Evolutionary conservation across 768 basidiomycete genomes (phyloP).

Genomic region (Amanita muscaria): DNA sequence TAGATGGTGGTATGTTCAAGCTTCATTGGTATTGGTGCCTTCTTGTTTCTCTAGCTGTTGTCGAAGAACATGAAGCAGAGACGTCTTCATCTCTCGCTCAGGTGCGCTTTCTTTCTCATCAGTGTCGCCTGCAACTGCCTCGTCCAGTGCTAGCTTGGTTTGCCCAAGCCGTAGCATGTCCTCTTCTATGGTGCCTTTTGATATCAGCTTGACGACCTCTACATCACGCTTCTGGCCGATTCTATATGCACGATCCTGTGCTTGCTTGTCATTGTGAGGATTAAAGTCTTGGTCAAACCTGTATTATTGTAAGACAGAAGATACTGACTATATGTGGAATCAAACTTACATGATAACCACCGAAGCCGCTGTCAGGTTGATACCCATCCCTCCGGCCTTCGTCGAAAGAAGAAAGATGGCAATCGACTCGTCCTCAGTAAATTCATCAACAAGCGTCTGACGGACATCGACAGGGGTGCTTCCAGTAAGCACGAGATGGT

Average conservation of each 20-base stretch:
- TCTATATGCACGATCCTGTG: constrained; percentile 94
- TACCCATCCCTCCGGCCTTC: constrained; percentile 92
- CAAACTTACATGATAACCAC: constrained; percentile 79
- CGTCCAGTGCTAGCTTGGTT: constrained; percentile 87
- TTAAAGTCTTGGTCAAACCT: constrained; percentile 99
- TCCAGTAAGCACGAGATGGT: constrained; percentile 82
- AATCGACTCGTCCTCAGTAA: constrained; percentile 81
- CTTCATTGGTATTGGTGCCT: constrained; percentile 9
- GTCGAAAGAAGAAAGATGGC: constrained; percentile 87
- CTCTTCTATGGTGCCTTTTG: constrained; percentile 89
- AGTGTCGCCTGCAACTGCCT: constrained; percentile 81
- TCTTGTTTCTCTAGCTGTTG: constrained; percentile 69
- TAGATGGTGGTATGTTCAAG: constrained; percentile 7
- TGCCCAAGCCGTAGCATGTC: constrained; percentile 87
- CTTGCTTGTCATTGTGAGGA: constrained; percentile 95
- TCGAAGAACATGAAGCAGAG: constrained; percentile 75
- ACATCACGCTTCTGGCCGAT: constrained; percentile 94
- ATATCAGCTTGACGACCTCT: constrained; percentile 90
- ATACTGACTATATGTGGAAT: constrained; percentile 1
- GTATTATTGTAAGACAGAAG: constrained; percentile 7
- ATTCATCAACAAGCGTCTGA: constrained; percentile 91
- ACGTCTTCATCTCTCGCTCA: constrained; percentile 79
- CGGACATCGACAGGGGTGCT: constrained; percentile 90
- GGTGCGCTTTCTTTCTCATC: constrained; percentile 58
- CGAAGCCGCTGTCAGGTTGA: constrained; percentile 92